Evolutionary conservation across 192 early-diverging fungal species (phyloP).

Genomic region (Dispira parvispora): DNA sequence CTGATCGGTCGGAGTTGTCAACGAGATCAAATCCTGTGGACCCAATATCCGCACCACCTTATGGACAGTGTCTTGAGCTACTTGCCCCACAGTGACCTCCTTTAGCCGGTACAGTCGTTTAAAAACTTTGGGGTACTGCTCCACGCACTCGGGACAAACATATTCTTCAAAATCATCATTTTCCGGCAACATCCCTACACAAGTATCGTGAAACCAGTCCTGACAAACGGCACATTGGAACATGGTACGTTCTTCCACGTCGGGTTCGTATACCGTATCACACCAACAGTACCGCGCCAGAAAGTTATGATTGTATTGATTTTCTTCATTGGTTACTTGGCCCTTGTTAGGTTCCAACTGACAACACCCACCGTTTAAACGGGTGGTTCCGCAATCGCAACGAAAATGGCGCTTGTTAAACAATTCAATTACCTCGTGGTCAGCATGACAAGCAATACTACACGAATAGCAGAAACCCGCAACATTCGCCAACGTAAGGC

Average conservation of each 20-base stretch:
- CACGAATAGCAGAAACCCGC: conserved; percentile 64
- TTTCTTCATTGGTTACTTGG: conserved; percentile 35
- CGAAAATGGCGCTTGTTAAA: conserved; percentile 71
- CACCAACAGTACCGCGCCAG: conserved; percentile 76
- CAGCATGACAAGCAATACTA: conserved; percentile 56
- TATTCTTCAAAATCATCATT: conserved; percentile 42
- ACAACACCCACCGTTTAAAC: conserved; percentile 22
- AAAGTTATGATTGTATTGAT: conserved; percentile 76
- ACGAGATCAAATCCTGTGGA: not conserved
- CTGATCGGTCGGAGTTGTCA: conserved; percentile 13
- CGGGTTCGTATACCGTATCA: conserved; percentile 53
- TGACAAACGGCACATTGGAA: conserved; percentile 73
- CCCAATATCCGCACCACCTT: conserved; percentile 14
- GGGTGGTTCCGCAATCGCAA: conserved; percentile 73
- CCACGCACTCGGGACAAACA: conserved; percentile 47
- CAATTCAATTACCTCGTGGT: conserved; percentile 69
- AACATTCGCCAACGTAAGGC: conserved; percentile 8
- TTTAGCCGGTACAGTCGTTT: conserved; percentile 11
- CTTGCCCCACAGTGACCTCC: conserved; percentile 16
- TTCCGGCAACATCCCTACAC: conserved; percentile 46
- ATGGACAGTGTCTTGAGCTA: conserved; percentile 17
- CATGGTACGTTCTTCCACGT: conserved; percentile 59
- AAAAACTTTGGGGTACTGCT: conserved; percentile 25
- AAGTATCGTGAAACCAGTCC: conserved; percentile 66
- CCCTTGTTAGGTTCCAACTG: conserved; percentile 13